Conservation (phyloP, 192 early-diverging fungal species). For the Coemansia umbellata region DNA sequence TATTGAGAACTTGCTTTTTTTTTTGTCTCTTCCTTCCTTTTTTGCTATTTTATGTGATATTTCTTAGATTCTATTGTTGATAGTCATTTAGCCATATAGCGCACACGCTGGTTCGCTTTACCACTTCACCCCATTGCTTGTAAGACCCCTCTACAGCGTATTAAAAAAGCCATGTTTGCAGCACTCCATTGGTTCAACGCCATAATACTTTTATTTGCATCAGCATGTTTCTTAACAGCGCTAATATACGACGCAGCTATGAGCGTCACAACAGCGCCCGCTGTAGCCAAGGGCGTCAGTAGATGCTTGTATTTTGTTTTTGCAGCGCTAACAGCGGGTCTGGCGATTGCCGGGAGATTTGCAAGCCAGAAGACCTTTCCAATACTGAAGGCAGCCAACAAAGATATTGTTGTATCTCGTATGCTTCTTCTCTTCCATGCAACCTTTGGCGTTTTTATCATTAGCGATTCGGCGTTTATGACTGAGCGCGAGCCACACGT, state of each 20-base stretch:
- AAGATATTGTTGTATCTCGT: neutral
- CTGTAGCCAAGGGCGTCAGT: neutral
- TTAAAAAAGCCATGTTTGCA: neutral
- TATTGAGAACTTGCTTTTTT: no score
- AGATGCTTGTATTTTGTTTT: no score
- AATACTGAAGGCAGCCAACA: neutral
- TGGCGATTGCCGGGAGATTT: no score
- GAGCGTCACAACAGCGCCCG: neutral
- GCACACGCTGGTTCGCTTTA: neutral
- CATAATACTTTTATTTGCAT: neutral
- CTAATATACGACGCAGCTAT: neutral
- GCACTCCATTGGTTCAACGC: neutral
- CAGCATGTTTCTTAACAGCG: neutral
- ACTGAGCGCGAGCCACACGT: neutral
- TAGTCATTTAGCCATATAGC: neutral
- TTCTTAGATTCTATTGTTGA: neutral
- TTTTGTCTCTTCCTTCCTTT: neutral
- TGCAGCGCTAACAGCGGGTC: no score
- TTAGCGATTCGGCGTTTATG: conserved; percentile 11
- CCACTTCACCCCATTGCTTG: neutral
- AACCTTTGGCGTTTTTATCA: conserved; percentile 2
- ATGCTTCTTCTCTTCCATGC: neutral
- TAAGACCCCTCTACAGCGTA: no score
- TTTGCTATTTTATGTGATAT: neutral
- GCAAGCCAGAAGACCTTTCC: neutral